A percentile compares a stretch with the other conserved stretches of the same genome.
These are phyloP conservation scores for Fusarium sp. DNA, from an alignment of 2,329 filamentous ascomycete genomes.

Conservation along the genomic window DNA sequence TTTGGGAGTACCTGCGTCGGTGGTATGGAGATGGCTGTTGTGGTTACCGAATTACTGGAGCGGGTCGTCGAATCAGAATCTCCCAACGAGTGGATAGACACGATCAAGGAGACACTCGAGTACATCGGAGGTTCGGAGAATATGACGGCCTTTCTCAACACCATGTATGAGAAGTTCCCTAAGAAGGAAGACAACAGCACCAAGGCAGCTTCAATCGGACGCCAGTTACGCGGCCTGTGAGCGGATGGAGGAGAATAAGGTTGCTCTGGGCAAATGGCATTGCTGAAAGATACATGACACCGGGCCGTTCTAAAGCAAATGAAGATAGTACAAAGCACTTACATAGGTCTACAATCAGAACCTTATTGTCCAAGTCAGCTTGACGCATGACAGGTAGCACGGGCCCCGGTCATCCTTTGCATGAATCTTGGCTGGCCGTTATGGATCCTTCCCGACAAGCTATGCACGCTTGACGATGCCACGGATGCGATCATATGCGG, in stretches of 20 bases:
- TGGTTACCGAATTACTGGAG: constrained; percentile 22
- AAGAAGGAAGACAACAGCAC: background rate
- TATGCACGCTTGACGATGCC: constrained; percentile 20
- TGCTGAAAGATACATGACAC: too few relatives aligned
- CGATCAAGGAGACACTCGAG: constrained; percentile 23
- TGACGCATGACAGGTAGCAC: constrained; percentile 29
- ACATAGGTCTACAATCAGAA: background rate
- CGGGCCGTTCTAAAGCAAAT: too few relatives aligned
- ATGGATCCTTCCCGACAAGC: constrained; percentile 25
- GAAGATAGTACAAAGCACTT: too few relatives aligned
- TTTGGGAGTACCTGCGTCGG: constrained; percentile 26
- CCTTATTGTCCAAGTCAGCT: constrained; percentile 4
- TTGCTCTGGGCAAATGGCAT: background rate
- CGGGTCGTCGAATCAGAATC: background rate
- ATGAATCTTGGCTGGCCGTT: constrained; percentile 10
- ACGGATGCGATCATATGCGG: constrained; percentile 31
- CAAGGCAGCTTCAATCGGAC: constrained; percentile 6
- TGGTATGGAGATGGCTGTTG: constrained; percentile 32
- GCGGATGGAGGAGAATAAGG: background rate
- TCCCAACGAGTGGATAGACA: constrained; percentile 13
- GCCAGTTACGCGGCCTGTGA: constrained; percentile 20
- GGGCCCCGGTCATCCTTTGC: constrained; percentile 27
- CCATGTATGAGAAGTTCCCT: constrained; percentile 21
- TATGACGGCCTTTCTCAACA: constrained; percentile 18
- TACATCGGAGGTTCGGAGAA: constrained; percentile 29